phyloP scores from a whole-genome alignment of 345 rosid species.

The Populus pruinosa region DNA sequence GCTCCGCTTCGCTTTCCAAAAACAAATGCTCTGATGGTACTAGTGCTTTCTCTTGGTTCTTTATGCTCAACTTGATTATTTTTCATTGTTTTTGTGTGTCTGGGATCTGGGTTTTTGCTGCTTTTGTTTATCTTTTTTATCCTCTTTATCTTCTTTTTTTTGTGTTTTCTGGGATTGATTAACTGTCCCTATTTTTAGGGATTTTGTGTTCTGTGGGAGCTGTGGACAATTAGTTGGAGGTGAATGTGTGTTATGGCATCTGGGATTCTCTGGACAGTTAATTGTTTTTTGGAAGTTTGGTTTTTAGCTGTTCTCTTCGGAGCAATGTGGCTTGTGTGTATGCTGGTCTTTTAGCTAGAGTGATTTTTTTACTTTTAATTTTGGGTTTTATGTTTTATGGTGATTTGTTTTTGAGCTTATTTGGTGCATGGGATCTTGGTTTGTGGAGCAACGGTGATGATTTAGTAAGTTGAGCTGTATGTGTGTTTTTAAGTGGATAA shows the following conservation, averaged over 20 bases:
- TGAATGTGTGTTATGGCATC: neutral
- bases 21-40: conserved; percentile 60
- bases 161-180: neutral
- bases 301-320: neutral
- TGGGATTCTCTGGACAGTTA: neutral
- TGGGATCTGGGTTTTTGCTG: neutral
- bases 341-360: neutral
- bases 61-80: neutral
- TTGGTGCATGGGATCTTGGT: neutral
- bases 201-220: neutral
- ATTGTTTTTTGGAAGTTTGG: neutral
- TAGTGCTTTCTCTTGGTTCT: neutral
- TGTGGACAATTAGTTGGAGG: neutral
- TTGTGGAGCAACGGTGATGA: neutral
- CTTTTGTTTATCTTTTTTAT: neutral
- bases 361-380: neutral
- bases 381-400: neutral
- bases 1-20: conserved; percentile 45
- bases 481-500: neutral
- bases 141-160: neutral
- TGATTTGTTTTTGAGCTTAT: neutral
- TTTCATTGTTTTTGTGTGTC: neutral
- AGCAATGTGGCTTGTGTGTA: neutral
- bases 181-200: neutral
- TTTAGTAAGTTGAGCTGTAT: neutral